A percentile compares a stretch with the other conserved stretches of the same genome.
Conservation (phyloP, 345 rosid genomes). For the Citropsis articulata region DNA sequence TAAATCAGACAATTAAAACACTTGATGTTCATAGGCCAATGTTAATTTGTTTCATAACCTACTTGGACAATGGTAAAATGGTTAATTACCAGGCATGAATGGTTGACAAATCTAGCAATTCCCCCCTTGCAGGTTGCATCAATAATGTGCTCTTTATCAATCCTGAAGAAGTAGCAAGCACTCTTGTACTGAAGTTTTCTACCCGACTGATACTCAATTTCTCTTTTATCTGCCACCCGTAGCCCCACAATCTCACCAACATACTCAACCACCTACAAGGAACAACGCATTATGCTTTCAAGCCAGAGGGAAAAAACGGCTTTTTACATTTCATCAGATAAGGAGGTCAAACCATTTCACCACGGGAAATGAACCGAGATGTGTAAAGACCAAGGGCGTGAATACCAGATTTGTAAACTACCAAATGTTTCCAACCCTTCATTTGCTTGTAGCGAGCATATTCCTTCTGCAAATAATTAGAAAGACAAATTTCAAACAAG, state of each 20-base stretch:
- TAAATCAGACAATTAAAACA: neutral
- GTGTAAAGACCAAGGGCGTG: conserved; percentile 65
- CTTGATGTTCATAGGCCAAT: neutral
- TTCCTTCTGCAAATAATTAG: conserved; percentile 43
- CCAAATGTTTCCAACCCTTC: conserved; percentile 51
- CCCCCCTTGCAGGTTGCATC: conserved; percentile 60
- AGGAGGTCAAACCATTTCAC: conserved; percentile 48
- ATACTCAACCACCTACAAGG: conserved; percentile 53
- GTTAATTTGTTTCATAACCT: neutral
- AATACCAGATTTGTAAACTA: conserved; percentile 61
- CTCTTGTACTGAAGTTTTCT: conserved; percentile 54
- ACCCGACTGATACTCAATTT: conserved; percentile 47
- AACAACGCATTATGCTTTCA: conserved; percentile 3
- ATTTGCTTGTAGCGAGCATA: conserved; percentile 49
- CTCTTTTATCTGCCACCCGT: conserved; percentile 53
- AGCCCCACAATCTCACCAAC: conserved; percentile 54
- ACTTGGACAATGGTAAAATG: neutral
- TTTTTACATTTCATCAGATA: conserved; percentile 3
- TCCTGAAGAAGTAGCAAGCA: conserved; percentile 63
- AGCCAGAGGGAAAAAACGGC: neutral
- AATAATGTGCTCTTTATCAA: conserved; percentile 57
- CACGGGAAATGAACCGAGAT: conserved; percentile 46
- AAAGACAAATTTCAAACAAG: neutral
- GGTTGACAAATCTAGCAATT: conserved; percentile 63
- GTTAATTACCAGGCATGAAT: conserved; percentile 49